Base-by-base conservation (phyloP, 768 basidiomycete genomes). In the Amyloporia xantha region DNA sequence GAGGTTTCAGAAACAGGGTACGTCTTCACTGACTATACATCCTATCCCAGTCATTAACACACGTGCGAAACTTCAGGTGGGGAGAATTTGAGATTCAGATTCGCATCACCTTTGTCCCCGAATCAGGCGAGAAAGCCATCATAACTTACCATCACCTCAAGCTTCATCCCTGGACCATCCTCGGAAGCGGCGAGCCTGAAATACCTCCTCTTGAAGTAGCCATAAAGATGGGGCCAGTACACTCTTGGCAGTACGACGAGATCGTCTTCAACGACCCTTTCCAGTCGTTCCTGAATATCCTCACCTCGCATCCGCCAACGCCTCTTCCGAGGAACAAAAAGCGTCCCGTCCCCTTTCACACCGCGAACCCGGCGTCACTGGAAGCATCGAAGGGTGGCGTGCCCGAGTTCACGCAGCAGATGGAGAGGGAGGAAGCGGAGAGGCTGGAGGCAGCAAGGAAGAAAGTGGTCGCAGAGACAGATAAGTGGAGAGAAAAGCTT, bases 171-270 rank as follows among this genome's bases (percentile, higher is more conserved):
- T 94, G 91, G 91, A 75, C 81, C 2, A 66, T 73, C 19, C 64
- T 74, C 3, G 77, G 74, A n/a, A 81, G 83, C 2, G 77, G 75
- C 21, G 82, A 86, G 39, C 77, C 81, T 0, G 81, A 83, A 47
- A 78, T 84, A 2, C 82, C 84, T 1, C 74, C 84, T 3, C 72
- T 82, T 6, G 84, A 86, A 13, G 73, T 73, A 20, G 83, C 86
- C 2, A 72, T 79, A 60, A 82, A 81, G 59, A 60, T 74, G 23
- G 85, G 84, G 0, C 86, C 89, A 0, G 91, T 99, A 24, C 88
- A 96, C 64, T 88, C 91, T 0, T 99, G 95, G 94, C 95, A 98
- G 60, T 98, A 98, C 68, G 95, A 98, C 67, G 96, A 99, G 68
- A 78, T 98, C 54, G 91, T 98, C 44, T 98, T 99, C 69, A 79